A percentile compares a stretch with the other conserved stretches of the same genome.
phyloP scores from a whole-genome alignment of 2,329 filamentous ascomycete species.

The Corynespora cassiicola region DNA sequence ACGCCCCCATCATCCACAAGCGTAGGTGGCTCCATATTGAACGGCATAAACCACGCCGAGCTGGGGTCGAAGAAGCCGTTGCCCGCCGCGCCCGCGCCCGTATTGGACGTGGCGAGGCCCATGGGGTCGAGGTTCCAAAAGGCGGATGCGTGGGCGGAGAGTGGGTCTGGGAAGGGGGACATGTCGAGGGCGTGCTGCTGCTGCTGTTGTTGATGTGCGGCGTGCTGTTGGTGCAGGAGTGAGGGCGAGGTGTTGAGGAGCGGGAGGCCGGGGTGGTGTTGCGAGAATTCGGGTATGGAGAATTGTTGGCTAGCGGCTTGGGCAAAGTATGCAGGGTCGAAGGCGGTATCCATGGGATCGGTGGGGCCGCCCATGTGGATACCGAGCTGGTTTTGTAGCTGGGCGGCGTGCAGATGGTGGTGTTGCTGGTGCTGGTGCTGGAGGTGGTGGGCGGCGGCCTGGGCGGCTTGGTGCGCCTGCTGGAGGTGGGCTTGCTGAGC shows the following conservation, averaged over 20 bases:
- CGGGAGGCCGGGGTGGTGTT: slow-evolving; percentile 43
- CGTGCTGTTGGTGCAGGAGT: too few species aligned
- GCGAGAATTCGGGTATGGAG: slow-evolving; percentile 54
- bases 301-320: slow-evolving; percentile 35
- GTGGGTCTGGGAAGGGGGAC: slow-evolving; percentile 41
- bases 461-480: slow-evolving; percentile 19
- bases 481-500: slow-evolving; percentile 22
- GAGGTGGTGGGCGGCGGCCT: too few species aligned
- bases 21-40: slow-evolving; percentile 80
- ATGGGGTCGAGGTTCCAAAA: slow-evolving; percentile 45
- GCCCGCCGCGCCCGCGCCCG: slow-evolving; percentile 27
- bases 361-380: slow-evolving; percentile 38
- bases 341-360: slow-evolving; percentile 34
- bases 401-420: slow-evolving; percentile 31
- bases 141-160: slow-evolving; percentile 35
- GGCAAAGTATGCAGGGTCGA: slow-evolving; percentile 38
- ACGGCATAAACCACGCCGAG: slow-evolving; percentile 90
- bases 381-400: slow-evolving; percentile 35
- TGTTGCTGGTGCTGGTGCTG: too few species aligned
- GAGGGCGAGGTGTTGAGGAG: slow-evolving; percentile 43
- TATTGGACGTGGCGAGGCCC: too few species aligned
- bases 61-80: slow-evolving; percentile 48
- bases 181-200: too few species aligned
- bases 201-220: slow-evolving; percentile 39
- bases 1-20: slow-evolving; percentile 45